These are phyloP conservation scores for Metschnikowia lochheadii DNA, from an alignment of 805 yeast genomes.

Conservation along the genomic window DNA sequence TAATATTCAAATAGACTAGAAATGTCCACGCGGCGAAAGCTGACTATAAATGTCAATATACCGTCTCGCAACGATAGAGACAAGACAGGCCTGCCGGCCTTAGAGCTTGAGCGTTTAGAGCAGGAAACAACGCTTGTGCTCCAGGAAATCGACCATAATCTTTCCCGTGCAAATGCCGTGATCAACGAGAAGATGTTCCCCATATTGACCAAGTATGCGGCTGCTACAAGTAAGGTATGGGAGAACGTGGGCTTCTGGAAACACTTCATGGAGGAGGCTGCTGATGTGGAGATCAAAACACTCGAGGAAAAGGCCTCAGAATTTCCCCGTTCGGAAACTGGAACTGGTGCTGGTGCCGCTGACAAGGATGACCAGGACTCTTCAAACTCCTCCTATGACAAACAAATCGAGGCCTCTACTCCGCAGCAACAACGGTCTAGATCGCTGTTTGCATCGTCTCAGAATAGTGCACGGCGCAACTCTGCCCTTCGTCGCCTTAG, in stretches of 20 bases:
- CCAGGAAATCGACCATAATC: constrained; percentile 75
- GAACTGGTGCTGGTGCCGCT: background rate
- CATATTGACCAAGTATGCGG: constrained; percentile 55
- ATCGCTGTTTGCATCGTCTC: constrained; percentile 6
- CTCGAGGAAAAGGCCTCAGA: constrained; percentile 36
- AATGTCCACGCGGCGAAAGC: constrained; percentile 15
- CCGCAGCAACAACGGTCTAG: constrained; percentile 8
- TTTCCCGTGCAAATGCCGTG: constrained; percentile 62
- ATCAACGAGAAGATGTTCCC: constrained; percentile 70
- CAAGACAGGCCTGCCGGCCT: constrained; percentile 18
- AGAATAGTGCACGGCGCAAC: background rate
- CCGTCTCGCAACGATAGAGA: constrained; percentile 9
- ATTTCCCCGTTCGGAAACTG: background rate
- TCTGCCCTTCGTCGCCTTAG: constrained; percentile 5
- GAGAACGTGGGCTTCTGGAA: constrained; percentile 70
- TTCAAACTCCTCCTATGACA: background rate
- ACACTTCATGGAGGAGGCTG: constrained; percentile 70
- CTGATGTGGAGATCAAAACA: constrained; percentile 57
- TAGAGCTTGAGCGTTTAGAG: constrained; percentile 59
- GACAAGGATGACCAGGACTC: background rate
- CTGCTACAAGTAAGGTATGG: constrained; percentile 59
- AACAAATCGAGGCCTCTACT: constrained; percentile 11
- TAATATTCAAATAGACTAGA: too few species aligned
- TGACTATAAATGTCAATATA: constrained; percentile 11
- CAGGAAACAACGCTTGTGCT: constrained; percentile 73